These are phyloP conservation scores for Neofusicoccum sp. DNA, from an alignment of 2,329 filamentous ascomycete genomes.

Conservation along the genomic window DNA sequence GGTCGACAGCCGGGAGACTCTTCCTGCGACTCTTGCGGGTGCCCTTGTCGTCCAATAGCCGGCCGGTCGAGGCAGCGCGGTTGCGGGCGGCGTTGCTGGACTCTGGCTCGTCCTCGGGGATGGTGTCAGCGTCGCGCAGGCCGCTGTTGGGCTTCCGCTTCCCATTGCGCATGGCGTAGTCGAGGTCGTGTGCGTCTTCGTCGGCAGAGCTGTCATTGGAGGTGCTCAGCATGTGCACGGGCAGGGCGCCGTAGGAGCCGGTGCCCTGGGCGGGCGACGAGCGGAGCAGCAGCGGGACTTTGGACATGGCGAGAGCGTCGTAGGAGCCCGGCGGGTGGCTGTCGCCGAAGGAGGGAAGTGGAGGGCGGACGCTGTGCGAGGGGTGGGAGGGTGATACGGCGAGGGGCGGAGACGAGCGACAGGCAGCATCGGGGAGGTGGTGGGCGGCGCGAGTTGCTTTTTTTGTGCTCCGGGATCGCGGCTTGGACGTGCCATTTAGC, in stretches of 20 bases:
- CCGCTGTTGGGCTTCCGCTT: conserved; percentile 23
- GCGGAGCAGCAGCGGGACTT: conserved; percentile 57
- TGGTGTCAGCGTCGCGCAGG: conserved; percentile 12
- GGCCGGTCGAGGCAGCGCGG: conserved; percentile 3
- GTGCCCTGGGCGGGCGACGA: conserved; percentile 61
- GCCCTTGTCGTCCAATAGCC: conserved; percentile 1
- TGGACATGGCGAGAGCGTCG: conserved; percentile 41
- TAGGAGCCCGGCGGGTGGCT: not conserved
- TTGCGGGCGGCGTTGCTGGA: conserved; percentile 4
- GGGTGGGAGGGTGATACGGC: conserved; percentile 3
- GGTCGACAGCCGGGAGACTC: not conserved
- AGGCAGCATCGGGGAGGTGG: conserved; percentile 15
- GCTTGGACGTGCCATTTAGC: conserved; percentile 10
- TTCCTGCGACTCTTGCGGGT: conserved; percentile 14
- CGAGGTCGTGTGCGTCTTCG: conserved; percentile 31
- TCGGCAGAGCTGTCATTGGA: conserved; percentile 35
- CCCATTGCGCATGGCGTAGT: conserved; percentile 23
- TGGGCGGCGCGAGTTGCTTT: conserved; percentile 7
- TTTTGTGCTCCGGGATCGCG: conserved; percentile 13
- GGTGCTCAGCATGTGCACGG: conserved; percentile 42
- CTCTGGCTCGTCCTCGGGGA: not conserved
- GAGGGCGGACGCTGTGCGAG: not conserved
- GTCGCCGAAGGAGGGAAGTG: not conserved
- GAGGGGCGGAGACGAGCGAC: not conserved
- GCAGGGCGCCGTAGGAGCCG: conserved; percentile 60